Percentiles rank a stretch among this genome's conserved stretches.
phyloP scores from a whole-genome alignment of 495 filamentous ascomycete genomes.

The Aspergillus nanangensis region DNA sequence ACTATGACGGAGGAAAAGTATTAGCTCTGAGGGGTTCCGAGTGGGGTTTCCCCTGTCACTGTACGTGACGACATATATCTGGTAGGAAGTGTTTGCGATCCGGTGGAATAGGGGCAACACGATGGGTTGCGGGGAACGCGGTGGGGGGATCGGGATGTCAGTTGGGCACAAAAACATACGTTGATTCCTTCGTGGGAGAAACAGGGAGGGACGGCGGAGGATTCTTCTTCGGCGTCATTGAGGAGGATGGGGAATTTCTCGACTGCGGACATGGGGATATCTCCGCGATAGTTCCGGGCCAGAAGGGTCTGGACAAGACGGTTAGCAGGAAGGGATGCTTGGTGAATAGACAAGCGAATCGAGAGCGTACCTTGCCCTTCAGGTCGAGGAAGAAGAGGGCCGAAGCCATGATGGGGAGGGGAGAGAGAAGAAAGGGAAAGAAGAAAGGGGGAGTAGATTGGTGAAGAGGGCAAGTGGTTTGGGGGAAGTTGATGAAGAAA shows the following conservation, averaged over 20 bases:
- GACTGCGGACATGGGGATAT: conserved; percentile 99
- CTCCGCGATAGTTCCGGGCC: conserved; percentile 96
- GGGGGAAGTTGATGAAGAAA: conserved; percentile 13
- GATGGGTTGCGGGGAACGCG: conserved; percentile 15
- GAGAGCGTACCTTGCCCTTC: conserved; percentile 86
- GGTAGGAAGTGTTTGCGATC: background rate
- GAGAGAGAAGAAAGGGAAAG: conserved; percentile 16
- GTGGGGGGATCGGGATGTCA: conserved; percentile 11
- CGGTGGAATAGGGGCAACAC: background rate
- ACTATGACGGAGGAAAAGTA: conserved; percentile 47
- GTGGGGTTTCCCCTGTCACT: too few species aligned
- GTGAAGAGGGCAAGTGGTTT: background rate
- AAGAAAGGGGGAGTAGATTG: conserved; percentile 1
- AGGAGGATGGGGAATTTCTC: conserved; percentile 97
- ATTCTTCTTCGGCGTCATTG: conserved; percentile 98
- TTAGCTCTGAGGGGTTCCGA: conserved; percentile 1
- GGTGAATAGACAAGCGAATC: background rate
- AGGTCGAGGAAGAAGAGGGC: conserved; percentile 98
- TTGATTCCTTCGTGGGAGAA: conserved; percentile 99
- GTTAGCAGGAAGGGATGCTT: conserved; percentile 25
- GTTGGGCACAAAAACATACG: conserved; percentile 44
- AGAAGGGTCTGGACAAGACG: conserved; percentile 74
- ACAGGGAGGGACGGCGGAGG: conserved; percentile 93
- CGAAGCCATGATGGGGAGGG: conserved; percentile 72
- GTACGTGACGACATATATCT: background rate